Evolutionary conservation across 192 early-diverging fungal genomes (phyloP).

Genomic region (Martensiomyces pterosporus): DNA sequence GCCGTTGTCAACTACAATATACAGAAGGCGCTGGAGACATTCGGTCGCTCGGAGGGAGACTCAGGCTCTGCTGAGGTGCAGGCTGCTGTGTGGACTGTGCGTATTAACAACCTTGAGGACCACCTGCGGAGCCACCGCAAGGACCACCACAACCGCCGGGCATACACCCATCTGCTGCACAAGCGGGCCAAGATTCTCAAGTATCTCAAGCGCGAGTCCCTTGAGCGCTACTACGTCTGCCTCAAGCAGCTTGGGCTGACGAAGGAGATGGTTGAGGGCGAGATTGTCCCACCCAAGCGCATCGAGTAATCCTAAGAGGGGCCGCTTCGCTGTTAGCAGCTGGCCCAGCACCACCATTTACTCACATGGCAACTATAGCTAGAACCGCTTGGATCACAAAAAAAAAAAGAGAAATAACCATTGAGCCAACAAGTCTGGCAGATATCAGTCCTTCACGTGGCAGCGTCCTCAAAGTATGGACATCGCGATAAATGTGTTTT

Average conservation of each 20-base stretch:
- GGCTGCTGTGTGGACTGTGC: conserved; percentile 87
- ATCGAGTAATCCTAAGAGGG: conserved; percentile 9
- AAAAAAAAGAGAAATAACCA: too few relatives aligned
- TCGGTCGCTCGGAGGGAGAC: conserved; percentile 73
- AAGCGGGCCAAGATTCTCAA: conserved; percentile 81
- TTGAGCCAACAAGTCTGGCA: too few relatives aligned
- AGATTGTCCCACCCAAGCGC: conserved; percentile 55
- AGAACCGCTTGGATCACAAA: too few relatives aligned
- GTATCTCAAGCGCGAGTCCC: conserved; percentile 75
- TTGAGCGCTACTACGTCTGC: conserved; percentile 65
- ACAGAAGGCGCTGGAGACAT: conserved; percentile 64
- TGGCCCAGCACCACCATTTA: too few relatives aligned
- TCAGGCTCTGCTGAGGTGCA: conserved; percentile 93
- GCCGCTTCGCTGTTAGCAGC: too few relatives aligned
- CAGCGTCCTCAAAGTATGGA: too few relatives aligned
- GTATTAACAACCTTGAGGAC: conserved; percentile 79
- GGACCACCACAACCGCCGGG: conserved; percentile 86
- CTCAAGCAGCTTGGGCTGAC: conserved; percentile 68
- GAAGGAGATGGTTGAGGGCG: conserved; percentile 53
- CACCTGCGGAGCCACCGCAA: conserved; percentile 79
- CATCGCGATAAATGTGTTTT: too few relatives aligned
- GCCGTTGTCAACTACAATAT: conserved; percentile 75
- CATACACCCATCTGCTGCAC: conserved; percentile 73
- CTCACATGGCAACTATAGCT: too few relatives aligned
- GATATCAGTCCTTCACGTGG: too few relatives aligned